Evolutionary conservation across 768 basidiomycete genomes (phyloP).

Genomic region (Lactarius hatsudake): DNA sequence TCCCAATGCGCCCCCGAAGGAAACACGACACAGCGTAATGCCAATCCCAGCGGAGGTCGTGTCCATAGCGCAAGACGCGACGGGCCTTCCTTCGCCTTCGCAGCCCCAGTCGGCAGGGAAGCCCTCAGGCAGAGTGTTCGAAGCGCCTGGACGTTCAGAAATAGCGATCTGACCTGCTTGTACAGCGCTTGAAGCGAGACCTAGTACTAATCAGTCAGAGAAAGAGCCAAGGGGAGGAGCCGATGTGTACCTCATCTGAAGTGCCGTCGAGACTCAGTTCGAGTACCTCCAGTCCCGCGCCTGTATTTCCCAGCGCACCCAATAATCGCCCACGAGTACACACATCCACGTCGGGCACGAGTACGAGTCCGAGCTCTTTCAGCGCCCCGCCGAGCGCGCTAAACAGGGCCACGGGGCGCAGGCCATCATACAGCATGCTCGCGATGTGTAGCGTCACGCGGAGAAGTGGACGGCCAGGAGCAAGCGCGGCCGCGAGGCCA

Average conservation of each 20-base stretch:
- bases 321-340: slow-evolving; percentile 36
- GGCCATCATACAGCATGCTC: slow-evolving; percentile 36
- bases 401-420: slow-evolving; percentile 35
- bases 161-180: slow-evolving; percentile 31
- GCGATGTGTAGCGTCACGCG: slow-evolving; percentile 31
- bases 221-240: too few species aligned
- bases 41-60: slow-evolving; percentile 31
- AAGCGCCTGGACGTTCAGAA: slow-evolving; percentile 33
- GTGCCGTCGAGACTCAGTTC: slow-evolving; percentile 31
- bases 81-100: slow-evolving; percentile 35
- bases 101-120: slow-evolving; percentile 39
- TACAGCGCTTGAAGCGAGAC: slow-evolving; percentile 31
- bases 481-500: slow-evolving; percentile 30
- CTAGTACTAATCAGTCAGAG: not conserved
- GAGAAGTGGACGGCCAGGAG: slow-evolving; percentile 32
- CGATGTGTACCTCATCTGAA: slow-evolving; percentile 33
- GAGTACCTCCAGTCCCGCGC: slow-evolving; percentile 31
- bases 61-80: slow-evolving; percentile 31
- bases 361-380: slow-evolving; percentile 23
- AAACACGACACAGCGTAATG: slow-evolving; percentile 31
- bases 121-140: slow-evolving; percentile 34
- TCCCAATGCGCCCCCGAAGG: slow-evolving; percentile 34
- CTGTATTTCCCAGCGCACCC: slow-evolving; percentile 33
- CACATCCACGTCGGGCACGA: slow-evolving; percentile 32
- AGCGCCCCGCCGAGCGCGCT: slow-evolving; percentile 27